Evolutionary conservation across 306 rosid species (phyloP).

Genomic region (Vigna nakashimae): DNA sequence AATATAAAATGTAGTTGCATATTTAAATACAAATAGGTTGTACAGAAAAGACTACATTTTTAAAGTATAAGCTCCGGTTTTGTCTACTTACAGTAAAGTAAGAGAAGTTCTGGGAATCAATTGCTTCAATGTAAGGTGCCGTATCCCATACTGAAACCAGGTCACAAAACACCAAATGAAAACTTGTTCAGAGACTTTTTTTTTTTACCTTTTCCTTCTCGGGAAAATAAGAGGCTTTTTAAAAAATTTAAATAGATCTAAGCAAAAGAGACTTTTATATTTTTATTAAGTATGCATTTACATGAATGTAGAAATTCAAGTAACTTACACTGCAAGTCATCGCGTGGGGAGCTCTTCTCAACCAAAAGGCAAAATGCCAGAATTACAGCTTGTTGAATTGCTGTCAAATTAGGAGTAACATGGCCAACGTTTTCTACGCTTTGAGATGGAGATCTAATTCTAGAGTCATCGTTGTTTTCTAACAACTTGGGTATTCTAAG

Average conservation of each 20-base stretch:
- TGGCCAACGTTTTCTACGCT: conserved; percentile 54
- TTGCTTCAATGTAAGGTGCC: conserved; percentile 98
- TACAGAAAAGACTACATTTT: too few relatives aligned
- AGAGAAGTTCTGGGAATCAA: conserved; percentile 73
- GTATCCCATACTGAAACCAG: conserved; percentile 91
- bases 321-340: conserved; percentile 91
- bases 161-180: conserved; percentile 29
- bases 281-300: not conserved
- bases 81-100: conserved; percentile 67
- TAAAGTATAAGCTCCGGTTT: too few relatives aligned
- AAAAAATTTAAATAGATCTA: too few relatives aligned
- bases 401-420: conserved; percentile 58
- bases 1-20: too few relatives aligned
- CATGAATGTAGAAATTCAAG: conserved; percentile 38
- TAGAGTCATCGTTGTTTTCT: conserved; percentile 46
- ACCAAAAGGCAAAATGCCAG: conserved; percentile 85
- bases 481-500: conserved; percentile 73
- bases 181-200: too few relatives aligned
- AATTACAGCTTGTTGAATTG: conserved; percentile 77
- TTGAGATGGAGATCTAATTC: conserved; percentile 43
- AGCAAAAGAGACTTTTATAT: not conserved
- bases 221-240: too few relatives aligned
- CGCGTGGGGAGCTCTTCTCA: conserved; percentile 85
- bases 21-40: too few relatives aligned
- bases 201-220: not conserved